Evolutionary conservation across 768 basidiomycete species (phyloP).

Genomic region (Agrocybe pediades): DNA sequence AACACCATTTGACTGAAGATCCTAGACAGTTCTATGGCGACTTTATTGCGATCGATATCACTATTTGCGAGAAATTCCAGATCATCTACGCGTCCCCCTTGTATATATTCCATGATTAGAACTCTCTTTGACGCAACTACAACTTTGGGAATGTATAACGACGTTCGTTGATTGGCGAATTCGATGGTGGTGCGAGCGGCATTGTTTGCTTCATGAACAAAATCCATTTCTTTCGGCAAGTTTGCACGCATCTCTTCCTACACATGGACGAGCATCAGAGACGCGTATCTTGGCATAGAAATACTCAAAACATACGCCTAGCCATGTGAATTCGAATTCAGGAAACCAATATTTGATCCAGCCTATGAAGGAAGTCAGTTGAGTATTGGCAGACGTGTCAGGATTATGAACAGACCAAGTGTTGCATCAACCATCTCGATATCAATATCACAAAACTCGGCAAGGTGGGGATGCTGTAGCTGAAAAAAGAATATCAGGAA

Average conservation of each 20-base stretch:
- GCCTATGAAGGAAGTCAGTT: conserved; percentile 35
- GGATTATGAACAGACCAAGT: conserved; percentile 50
- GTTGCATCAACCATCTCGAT: conserved; percentile 82
- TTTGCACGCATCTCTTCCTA: conserved; percentile 93
- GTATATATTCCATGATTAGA: conserved; percentile 93
- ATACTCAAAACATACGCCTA: conserved; percentile 50
- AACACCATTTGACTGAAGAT: conserved; percentile 98
- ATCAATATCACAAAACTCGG: conserved; percentile 91
- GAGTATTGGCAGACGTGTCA: background rate
- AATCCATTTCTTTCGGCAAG: conserved; percentile 93
- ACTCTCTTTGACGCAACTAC: conserved; percentile 81
- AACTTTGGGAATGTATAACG: conserved; percentile 87
- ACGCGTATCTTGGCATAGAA: background rate
- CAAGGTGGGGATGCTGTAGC: conserved; percentile 92
- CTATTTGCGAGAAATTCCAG: conserved; percentile 77
- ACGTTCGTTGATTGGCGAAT: conserved; percentile 70
- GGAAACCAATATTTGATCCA: conserved; percentile 95
- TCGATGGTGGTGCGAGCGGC: conserved; percentile 70
- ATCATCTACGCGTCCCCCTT: conserved; percentile 89
- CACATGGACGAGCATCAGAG: conserved; percentile 35
- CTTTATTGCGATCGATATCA: conserved; percentile 91
- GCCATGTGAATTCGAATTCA: conserved; percentile 94
- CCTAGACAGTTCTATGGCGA: conserved; percentile 84
- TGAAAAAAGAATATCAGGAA: conserved; percentile 23
- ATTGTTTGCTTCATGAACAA: conserved; percentile 86